These are phyloP conservation scores for Pezicula rhizophila DNA, from an alignment of 2,329 filamentous ascomycete species.

Conservation along the genomic window DNA sequence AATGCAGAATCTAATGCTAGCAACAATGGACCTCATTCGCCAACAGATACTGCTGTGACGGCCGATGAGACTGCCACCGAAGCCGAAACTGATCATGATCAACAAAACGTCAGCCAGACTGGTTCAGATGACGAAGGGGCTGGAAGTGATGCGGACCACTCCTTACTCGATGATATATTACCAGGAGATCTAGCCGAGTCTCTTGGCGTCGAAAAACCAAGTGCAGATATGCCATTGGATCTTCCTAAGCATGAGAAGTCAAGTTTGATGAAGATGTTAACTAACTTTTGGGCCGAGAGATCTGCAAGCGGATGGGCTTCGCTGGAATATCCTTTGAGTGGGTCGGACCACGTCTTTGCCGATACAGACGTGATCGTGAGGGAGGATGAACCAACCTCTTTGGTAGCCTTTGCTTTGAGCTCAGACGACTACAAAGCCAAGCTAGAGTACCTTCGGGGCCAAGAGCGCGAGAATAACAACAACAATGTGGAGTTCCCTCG, in stretches of 20 bases:
- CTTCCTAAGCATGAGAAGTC: slow-evolving; percentile 89
- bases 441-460: slow-evolving; percentile 58
- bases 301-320: slow-evolving; percentile 92
- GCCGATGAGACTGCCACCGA: slow-evolving; percentile 25
- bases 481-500: slow-evolving; percentile 16
- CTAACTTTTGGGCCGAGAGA: slow-evolving; percentile 96
- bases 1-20: slow-evolving; percentile 13
- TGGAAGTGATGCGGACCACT: slow-evolving; percentile 67
- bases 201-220: slow-evolving; percentile 46
- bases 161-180: slow-evolving; percentile 60
- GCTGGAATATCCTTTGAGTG: slow-evolving; percentile 83
- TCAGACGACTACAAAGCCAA: slow-evolving; percentile 84
- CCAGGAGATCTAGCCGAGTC: slow-evolving; percentile 56
- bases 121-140: slow-evolving; percentile 64
- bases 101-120: slow-evolving; percentile 47
- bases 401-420: slow-evolving; percentile 87
- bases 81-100: slow-evolving; percentile 37
- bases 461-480: slow-evolving; percentile 35
- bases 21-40: slow-evolving; percentile 17
- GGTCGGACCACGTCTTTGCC: slow-evolving; percentile 90
- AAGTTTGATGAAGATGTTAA: slow-evolving; percentile 89
- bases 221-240: slow-evolving; percentile 58
- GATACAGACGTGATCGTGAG: slow-evolving; percentile 96
- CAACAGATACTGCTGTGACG: slow-evolving; percentile 21
- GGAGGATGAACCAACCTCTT: slow-evolving; percentile 93